Base-by-base conservation (phyloP, 2,329 filamentous ascomycete species). In the Claviceps fusiformis region DNA sequence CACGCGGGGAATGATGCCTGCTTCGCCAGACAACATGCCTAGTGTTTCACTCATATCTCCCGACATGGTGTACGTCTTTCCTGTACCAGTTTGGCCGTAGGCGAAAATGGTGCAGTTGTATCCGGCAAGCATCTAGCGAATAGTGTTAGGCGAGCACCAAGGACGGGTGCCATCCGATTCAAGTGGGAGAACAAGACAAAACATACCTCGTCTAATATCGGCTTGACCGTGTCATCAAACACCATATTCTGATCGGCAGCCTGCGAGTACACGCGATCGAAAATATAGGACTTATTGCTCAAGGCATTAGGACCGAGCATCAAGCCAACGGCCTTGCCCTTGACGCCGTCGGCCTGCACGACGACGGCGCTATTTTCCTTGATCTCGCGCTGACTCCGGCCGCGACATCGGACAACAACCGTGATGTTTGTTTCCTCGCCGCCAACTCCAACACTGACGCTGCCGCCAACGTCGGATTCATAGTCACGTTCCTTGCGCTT, bases 21-120 rank as follows among this genome's bases (percentile, higher is more conserved):
- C 93, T 44, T 84, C 86, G 66, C 97, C 93, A 1, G 92, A 92
- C 15, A 95, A 77, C 57, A 95, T 83, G 1, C 92, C 89, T 43
- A 90, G 71, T 0, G 83, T 89, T 62, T 96, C 88, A 15, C 81
- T 88, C 82, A 98, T 96, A 69, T 98, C 92, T 55, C 93, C 93
- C 0, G 92, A 95, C 93, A 98, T 98, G 29, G 93, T 98, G 70
- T 98, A 98, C 15, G 93, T 98, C 70, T 98, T 98, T 63, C 93
- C 93, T 0, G 93, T 98, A 48, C 93, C 93, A 0, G 93, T 98
- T 69, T 98, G 93, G 31, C 93, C 93, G 68, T 98, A 98, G 39
- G 93, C 93, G 64, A 98, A 98, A 57, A 98, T 95, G 5, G 93
- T 98, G 72, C 93, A 98, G 69, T 98, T 98, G 73, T 89, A 97